Evolutionary conservation across 805 yeast genomes (phyloP).

Genomic region (Candida quercuum): DNA sequence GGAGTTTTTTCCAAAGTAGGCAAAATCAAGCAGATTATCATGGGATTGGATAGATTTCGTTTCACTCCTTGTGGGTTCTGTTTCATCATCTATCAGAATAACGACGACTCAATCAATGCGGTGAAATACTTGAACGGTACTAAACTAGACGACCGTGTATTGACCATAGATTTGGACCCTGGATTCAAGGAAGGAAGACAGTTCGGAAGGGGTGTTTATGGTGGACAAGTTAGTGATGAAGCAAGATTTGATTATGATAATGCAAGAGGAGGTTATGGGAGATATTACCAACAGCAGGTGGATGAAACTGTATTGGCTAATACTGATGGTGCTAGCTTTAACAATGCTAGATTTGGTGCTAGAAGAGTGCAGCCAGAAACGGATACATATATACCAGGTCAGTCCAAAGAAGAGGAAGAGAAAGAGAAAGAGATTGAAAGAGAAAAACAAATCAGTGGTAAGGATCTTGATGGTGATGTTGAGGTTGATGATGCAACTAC

Average conservation of each 20-base stretch:
- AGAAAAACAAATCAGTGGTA: conserved; percentile 8
- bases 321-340: conserved; percentile 3
- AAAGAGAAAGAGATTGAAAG: conserved; percentile 11
- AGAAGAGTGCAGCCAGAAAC: conserved; percentile 21
- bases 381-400: conserved; percentile 20
- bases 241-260: conserved; percentile 44
- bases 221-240: conserved; percentile 88
- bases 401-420: conserved; percentile 7
- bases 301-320: conserved; percentile 22
- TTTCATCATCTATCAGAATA: conserved; percentile 71
- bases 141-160: conserved; percentile 72
- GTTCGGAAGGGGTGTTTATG: conserved; percentile 87
- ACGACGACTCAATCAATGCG: conserved; percentile 72
- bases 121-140: conserved; percentile 80
- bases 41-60: conserved; percentile 91
- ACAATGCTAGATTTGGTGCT: conserved; percentile 26
- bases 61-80: conserved; percentile 97
- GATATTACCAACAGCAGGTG: conserved; percentile 5
- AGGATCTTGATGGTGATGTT: conserved; percentile 7
- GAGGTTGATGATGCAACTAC: too few relatives aligned
- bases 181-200: conserved; percentile 96
- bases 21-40: conserved; percentile 68
- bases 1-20: conserved; percentile 81
- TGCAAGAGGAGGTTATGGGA: conserved; percentile 40
- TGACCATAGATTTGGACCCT: conserved; percentile 90